These are phyloP conservation scores for Croton setiger DNA, from an alignment of 441 rosid genomes.

Conservation along the genomic window DNA sequence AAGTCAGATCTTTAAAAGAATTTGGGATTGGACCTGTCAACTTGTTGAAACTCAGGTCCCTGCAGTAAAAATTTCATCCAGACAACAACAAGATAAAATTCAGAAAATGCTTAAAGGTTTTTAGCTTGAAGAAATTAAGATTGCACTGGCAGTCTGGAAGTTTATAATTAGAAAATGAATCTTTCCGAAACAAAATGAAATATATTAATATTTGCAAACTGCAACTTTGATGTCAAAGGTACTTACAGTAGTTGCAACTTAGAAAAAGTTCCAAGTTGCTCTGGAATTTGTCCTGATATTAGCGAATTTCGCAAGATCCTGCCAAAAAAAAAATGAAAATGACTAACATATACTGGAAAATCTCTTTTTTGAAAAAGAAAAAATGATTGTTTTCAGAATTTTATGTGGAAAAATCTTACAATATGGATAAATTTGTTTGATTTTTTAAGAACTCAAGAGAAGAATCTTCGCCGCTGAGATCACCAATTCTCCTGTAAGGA, in stretches of 20 bases:
- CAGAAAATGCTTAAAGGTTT: background rate
- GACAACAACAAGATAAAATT: background rate
- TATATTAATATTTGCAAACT: background rate
- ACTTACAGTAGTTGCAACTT: conserved; percentile 42
- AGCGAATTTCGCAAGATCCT: conserved; percentile 48
- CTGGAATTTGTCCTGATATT: conserved; percentile 47
- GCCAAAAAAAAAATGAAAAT: conserved; percentile 16
- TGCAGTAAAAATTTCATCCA: conserved; percentile 15
- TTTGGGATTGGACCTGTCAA: conserved; percentile 44
- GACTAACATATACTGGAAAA: background rate
- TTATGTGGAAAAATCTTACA: conserved; percentile 31
- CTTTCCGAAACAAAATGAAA: background rate
- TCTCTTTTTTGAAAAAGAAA: background rate
- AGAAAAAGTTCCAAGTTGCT: conserved; percentile 34
- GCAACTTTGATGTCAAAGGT: background rate
- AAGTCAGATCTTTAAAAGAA: conserved; percentile 34
- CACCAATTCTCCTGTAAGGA: conserved; percentile 46
- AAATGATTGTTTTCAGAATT: background rate
- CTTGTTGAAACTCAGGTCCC: conserved; percentile 64
- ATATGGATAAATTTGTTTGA: conserved; percentile 38
- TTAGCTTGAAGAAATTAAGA: background rate
- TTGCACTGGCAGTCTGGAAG: background rate
- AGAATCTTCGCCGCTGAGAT: conserved; percentile 43
- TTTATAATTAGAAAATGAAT: background rate
- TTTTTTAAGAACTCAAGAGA: conserved; percentile 42